Evolutionary conservation across 78 protist species (phyloP).

Genomic region (Salpingoeca rosetta): DNA sequence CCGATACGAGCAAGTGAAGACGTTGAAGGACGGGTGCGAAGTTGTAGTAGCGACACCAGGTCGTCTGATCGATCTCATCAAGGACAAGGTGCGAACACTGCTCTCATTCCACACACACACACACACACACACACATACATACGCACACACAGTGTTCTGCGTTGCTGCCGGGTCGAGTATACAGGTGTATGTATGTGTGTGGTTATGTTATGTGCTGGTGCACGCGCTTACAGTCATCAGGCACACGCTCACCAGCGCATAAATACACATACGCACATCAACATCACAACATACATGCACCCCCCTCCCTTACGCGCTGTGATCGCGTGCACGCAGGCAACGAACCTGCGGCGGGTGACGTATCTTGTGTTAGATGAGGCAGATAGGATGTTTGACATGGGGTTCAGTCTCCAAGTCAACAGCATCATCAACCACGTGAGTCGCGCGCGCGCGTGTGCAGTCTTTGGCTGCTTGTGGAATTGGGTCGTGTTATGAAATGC

Average conservation of each 20-base stretch:
- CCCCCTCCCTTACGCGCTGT: constrained; percentile 36
- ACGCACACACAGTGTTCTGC: background rate
- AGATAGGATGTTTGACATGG: constrained; percentile 97
- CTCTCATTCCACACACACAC: background rate
- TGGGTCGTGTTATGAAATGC: no score
- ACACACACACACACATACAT: background rate
- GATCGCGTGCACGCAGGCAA: background rate
- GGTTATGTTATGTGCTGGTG: background rate
- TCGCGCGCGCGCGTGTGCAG: no score
- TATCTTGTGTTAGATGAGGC: constrained; percentile 97
- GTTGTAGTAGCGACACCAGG: constrained; percentile 48
- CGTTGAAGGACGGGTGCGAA: constrained; percentile 48
- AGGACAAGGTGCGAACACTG: background rate
- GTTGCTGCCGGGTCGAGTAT: constrained; percentile 41
- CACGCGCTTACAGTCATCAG: background rate
- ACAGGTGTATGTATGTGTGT: background rate
- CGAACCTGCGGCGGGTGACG: constrained; percentile 85
- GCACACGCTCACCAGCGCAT: background rate
- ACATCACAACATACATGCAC: constrained; percentile 83
- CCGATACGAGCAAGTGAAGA: constrained; percentile 51
- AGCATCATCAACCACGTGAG: background rate
- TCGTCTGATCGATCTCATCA: background rate
- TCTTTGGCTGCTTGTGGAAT: no score
- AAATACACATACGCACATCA: constrained; percentile 82
- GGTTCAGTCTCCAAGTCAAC: constrained; percentile 22